These are phyloP conservation scores for Linum trigynum DNA, from an alignment of 345 rosid species.

Conservation along the genomic window DNA sequence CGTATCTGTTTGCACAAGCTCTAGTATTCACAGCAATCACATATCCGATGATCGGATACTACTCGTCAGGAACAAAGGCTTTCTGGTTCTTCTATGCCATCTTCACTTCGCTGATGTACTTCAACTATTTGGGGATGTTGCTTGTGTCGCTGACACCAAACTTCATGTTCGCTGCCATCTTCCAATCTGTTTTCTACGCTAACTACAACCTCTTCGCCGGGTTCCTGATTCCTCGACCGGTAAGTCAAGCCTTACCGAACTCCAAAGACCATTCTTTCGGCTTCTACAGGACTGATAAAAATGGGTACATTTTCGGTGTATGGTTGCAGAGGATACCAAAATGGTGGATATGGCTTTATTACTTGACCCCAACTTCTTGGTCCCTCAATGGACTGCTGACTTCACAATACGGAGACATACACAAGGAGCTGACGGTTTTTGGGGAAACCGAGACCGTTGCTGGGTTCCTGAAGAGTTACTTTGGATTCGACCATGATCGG, in stretches of 20 bases:
- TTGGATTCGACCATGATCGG: slow-evolving; percentile 38
- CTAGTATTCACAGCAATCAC: slow-evolving; percentile 30
- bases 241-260: slow-evolving; percentile 24
- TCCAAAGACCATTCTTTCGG: too few relatives aligned
- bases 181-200: slow-evolving; percentile 33
- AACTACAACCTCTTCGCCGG: slow-evolving; percentile 54
- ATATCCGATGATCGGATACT: slow-evolving; percentile 71
- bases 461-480: slow-evolving; percentile 43
- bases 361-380: slow-evolving; percentile 66
- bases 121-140: slow-evolving; percentile 59
- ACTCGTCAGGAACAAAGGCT: slow-evolving; percentile 38
- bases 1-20: slow-evolving; percentile 44
- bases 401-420: slow-evolving; percentile 68
- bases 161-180: slow-evolving; percentile 41
- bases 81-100: slow-evolving; percentile 58
- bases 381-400: slow-evolving; percentile 42
- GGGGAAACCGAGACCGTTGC: slow-evolving; percentile 35
- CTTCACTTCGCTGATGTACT: slow-evolving; percentile 43
- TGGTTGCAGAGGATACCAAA: slow-evolving; percentile 58
- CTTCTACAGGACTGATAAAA: too few relatives aligned
- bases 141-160: slow-evolving; percentile 61
- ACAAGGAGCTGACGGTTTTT: slow-evolving; percentile 34
- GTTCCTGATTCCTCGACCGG: slow-evolving; percentile 55
- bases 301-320: slow-evolving; percentile 6
- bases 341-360: slow-evolving; percentile 81